Conservation (phyloP, 495 filamentous ascomycete species). For the Neurospora sp. region DNA sequence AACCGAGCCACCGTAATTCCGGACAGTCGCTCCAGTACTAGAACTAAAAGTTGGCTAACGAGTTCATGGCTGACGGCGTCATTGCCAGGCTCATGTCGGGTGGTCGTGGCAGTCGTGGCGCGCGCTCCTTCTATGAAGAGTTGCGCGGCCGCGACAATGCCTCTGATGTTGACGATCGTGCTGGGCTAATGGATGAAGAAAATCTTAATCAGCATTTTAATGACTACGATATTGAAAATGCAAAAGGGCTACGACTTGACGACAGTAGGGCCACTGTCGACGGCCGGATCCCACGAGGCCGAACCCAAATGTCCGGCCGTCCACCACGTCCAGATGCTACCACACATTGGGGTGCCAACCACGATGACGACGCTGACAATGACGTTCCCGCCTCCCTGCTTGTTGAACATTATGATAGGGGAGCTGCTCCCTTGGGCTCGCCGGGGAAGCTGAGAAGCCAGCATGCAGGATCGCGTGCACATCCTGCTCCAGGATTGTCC, state of each 20-base stretch:
- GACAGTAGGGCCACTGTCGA: slow-evolving; percentile 52
- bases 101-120: neutral
- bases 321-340: neutral
- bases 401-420: slow-evolving; percentile 47
- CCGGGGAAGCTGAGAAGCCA: slow-evolving; percentile 7
- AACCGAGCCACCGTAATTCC: neutral
- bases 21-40: neutral
- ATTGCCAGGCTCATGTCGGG: neutral
- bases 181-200: slow-evolving; percentile 62
- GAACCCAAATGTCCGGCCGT: slow-evolving; percentile 2
- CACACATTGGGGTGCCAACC: slow-evolving; percentile 2
- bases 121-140: slow-evolving; percentile 61
- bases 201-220: slow-evolving; percentile 56
- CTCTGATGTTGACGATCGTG: slow-evolving; percentile 57
- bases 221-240: slow-evolving; percentile 56
- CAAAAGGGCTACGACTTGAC: slow-evolving; percentile 53
- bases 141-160: slow-evolving; percentile 52
- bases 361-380: slow-evolving; percentile 73
- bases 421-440: slow-evolving; percentile 5
- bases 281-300: slow-evolving; percentile 4
- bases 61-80: neutral
- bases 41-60: neutral
- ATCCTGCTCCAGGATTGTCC: slow-evolving; percentile 39
- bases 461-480: slow-evolving; percentile 9
- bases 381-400: slow-evolving; percentile 87